Conservation (phyloP, 108 stramenopile species). For the Pseudonitzschia multiseries region DNA sequence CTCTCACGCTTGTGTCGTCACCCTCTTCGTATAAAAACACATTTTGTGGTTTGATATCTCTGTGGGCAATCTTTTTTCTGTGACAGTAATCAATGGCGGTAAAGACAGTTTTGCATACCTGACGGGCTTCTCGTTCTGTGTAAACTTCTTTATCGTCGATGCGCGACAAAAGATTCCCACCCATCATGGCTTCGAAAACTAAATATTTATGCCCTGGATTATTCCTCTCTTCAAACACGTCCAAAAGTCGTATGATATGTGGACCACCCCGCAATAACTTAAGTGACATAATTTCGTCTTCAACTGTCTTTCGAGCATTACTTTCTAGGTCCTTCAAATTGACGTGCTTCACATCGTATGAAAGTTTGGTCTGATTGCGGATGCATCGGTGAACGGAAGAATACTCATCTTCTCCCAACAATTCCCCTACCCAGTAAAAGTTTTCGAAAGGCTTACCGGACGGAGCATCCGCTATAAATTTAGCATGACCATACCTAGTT, state of each 20-base stretch:
- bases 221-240: conserved; percentile 62
- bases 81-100: conserved; percentile 88
- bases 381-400: conserved; percentile 58
- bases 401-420: conserved; percentile 75
- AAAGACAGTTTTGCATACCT: conserved; percentile 81
- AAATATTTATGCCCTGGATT: conserved; percentile 50
- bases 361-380: conserved; percentile 41
- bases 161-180: conserved; percentile 92
- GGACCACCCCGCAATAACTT: conserved; percentile 72
- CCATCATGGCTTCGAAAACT: conserved; percentile 74
- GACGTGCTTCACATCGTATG: conserved; percentile 69
- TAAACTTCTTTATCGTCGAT: conserved; percentile 93
- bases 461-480: conserved; percentile 39
- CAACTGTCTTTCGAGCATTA: conserved; percentile 30
- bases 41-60: conserved; percentile 94
- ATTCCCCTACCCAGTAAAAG: conserved; percentile 40
- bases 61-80: conserved; percentile 74
- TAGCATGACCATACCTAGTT: conserved; percentile 38
- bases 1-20: conserved; percentile 85
- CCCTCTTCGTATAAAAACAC: conserved; percentile 58
- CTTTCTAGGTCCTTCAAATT: conserved; percentile 44
- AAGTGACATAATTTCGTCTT: conserved; percentile 65
- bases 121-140: conserved; percentile 93
- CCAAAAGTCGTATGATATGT: conserved; percentile 80
- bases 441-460: conserved; percentile 41